A percentile compares a stretch with the other conserved stretches of the same genome.
Evolutionary conservation across 2,329 filamentous ascomycete genomes (phyloP).

Genomic region (Pestalotiopsis sp.): DNA sequence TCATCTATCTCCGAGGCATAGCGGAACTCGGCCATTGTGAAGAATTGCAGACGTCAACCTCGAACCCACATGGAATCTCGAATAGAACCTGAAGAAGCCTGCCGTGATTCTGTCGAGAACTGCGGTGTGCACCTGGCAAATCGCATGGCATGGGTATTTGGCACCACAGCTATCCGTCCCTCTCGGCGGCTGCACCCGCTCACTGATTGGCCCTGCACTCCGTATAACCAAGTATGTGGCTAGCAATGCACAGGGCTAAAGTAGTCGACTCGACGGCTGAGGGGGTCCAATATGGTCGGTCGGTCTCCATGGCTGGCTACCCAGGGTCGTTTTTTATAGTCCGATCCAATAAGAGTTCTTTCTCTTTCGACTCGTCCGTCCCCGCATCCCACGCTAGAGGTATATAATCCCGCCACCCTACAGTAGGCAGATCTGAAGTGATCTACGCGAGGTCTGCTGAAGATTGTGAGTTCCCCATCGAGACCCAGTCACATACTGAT

Average conservation of each 20-base stretch:
- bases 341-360: slow-evolving; percentile 16
- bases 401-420: not conserved
- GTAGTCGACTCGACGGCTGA: not conserved
- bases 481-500: not conserved
- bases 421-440: not conserved
- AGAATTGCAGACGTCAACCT: too few relatives aligned
- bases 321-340: slow-evolving; percentile 1
- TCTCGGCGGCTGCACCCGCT: slow-evolving; percentile 22
- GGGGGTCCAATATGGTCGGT: not conserved
- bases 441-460: not conserved
- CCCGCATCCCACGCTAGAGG: not conserved
- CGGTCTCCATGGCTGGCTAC: not conserved
- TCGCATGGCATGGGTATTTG: slow-evolving; percentile 10
- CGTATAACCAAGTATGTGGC: slow-evolving; percentile 17
- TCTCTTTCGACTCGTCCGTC: not conserved
- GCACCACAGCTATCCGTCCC: slow-evolving; percentile 16
- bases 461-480: not conserved
- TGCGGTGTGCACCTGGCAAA: slow-evolving; percentile 13
- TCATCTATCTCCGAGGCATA: too few relatives aligned
- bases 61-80: too few relatives aligned
- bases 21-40: too few relatives aligned
- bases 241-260: not conserved
- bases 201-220: slow-evolving; percentile 25
- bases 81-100: too few relatives aligned
- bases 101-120: slow-evolving; percentile 19